Evolutionary conservation across 2,329 filamentous ascomycete species (phyloP), one percentile per base, ranked within the genome.

Genomic region (Dactylellina leptospora): DNA sequence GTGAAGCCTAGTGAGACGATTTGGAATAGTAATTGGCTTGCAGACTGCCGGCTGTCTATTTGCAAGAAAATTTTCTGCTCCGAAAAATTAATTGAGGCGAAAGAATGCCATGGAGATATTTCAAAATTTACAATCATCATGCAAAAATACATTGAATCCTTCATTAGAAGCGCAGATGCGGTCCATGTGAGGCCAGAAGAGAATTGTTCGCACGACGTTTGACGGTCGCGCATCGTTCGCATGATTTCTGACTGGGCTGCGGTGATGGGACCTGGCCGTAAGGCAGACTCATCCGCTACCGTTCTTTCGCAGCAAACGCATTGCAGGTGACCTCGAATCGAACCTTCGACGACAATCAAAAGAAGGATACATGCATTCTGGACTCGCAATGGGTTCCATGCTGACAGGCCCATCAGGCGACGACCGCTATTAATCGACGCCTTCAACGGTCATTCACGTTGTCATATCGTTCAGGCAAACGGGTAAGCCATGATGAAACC

Each of bases 121-220:
- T 16, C 25, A 30, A 3, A 6, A 45, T 45, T 48, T 36, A 11
- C 18, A 22, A 54, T 40, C 40, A 20, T 36, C 25, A 64, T 64
- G 50, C 60, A 40, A 27, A 47, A 6, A 28, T 20, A 22, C 36
- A 38, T 55, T 45, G 61, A 66, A 66, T 66, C 61, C 61, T 66
- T 56, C 61, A 66, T 23, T 28, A 40, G n/a, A 10, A 11, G 18
- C 18, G 58, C 8, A 42, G 23, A 44, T 25, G 10, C 36, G 10
- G 18, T 27, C n/a, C 36, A 86, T 86, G 77, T 88, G 85, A 38
- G 3, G 48, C 4, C 6, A 9, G 27, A 11, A 3, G 3, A n/a
- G 16, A 33, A n/a, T n/a, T n/a, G n/a, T n/a, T n/a, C n/a, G n/a
- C n/a, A n/a, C n/a, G n/a, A n/a, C n/a, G n/a, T 44, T 44, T 18